These are phyloP conservation scores for Kuraishia hungarica DNA, from an alignment of 805 yeast genomes.

Conservation along the genomic window DNA sequence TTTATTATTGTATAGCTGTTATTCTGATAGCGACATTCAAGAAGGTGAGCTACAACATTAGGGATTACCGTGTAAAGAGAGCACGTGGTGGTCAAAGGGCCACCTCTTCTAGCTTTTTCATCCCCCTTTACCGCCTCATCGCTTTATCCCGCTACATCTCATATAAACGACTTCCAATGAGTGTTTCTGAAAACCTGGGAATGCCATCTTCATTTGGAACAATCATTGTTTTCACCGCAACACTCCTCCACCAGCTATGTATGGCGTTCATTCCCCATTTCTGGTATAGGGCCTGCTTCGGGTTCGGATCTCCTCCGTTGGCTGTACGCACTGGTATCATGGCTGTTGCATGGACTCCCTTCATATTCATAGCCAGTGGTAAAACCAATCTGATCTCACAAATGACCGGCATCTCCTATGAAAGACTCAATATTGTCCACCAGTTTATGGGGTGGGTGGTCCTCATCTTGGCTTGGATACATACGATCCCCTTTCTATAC, in stretches of 20 bases:
- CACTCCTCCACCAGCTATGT: conserved; percentile 24
- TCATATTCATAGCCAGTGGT: conserved; percentile 40
- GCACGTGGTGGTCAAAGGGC: too few relatives aligned
- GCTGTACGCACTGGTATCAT: conserved; percentile 45
- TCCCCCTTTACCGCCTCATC: conserved; percentile 9
- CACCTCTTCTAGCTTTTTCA: background rate
- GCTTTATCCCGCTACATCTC: conserved; percentile 23
- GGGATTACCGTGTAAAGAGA: background rate
- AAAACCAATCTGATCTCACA: conserved; percentile 40
- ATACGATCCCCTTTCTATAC: conserved; percentile 39
- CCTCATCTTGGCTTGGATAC: conserved; percentile 36
- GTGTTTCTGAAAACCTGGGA: conserved; percentile 26
- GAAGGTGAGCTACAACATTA: background rate
- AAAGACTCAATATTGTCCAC: conserved; percentile 43
- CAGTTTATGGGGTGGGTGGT: conserved; percentile 36
- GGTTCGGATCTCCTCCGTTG: conserved; percentile 53
- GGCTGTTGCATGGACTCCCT: conserved; percentile 42
- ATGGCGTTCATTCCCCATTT: conserved; percentile 34
- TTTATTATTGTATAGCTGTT: background rate
- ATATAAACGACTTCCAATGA: conserved; percentile 23
- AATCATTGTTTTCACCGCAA: conserved; percentile 21
- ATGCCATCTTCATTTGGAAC: conserved; percentile 28
- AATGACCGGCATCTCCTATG: conserved; percentile 47
- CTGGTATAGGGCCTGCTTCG: conserved; percentile 42
- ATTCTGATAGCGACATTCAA: background rate